These are phyloP conservation scores for Paecilomyces sp. DNA, from an alignment of 2,329 filamentous ascomycete genomes.

Conservation along the genomic window DNA sequence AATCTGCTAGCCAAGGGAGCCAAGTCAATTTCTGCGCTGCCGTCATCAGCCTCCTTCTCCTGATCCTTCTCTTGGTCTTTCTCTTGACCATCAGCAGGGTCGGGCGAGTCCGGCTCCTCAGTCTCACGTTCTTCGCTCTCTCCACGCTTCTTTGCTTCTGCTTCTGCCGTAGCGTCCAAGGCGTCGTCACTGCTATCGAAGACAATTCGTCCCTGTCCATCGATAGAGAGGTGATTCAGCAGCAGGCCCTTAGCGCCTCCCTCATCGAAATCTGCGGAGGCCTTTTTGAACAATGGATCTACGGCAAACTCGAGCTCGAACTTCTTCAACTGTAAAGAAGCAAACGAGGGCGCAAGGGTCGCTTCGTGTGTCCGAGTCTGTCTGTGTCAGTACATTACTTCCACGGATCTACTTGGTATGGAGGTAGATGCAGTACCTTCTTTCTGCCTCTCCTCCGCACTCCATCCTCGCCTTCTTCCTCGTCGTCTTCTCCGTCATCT, in stretches of 20 bases:
- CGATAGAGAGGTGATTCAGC: slow-evolving; percentile 94
- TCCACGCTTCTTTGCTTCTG: slow-evolving; percentile 22
- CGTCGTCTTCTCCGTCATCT: slow-evolving; percentile 56
- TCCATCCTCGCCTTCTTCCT: slow-evolving; percentile 50
- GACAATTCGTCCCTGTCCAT: slow-evolving; percentile 83
- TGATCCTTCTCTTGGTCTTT: slow-evolving; percentile 13
- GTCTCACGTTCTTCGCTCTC: slow-evolving; percentile 35
- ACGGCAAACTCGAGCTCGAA: slow-evolving; percentile 95
- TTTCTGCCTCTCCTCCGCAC: slow-evolving; percentile 53
- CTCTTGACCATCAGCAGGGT: slow-evolving; percentile 18
- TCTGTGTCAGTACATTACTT: background rate
- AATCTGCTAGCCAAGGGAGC: slow-evolving; percentile 67
- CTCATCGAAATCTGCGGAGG: slow-evolving; percentile 96
- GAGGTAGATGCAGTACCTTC: slow-evolving; percentile 53
- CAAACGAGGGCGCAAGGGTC: slow-evolving; percentile 85
- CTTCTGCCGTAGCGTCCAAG: slow-evolving; percentile 43
- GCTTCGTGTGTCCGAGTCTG: slow-evolving; percentile 74
- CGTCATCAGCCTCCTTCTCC: slow-evolving; percentile 31
- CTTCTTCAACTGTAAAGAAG: slow-evolving; percentile 87
- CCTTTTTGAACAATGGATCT: slow-evolving; percentile 98
- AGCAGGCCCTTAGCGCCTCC: slow-evolving; percentile 92
- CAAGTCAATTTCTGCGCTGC: slow-evolving; percentile 69
- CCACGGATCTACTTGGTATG: background rate
- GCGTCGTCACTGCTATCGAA: slow-evolving; percentile 96
- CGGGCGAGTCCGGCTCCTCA: slow-evolving; percentile 29